Base-by-base conservation (phyloP, 495 filamentous ascomycete genomes). In the Penicillium parvum region DNA sequence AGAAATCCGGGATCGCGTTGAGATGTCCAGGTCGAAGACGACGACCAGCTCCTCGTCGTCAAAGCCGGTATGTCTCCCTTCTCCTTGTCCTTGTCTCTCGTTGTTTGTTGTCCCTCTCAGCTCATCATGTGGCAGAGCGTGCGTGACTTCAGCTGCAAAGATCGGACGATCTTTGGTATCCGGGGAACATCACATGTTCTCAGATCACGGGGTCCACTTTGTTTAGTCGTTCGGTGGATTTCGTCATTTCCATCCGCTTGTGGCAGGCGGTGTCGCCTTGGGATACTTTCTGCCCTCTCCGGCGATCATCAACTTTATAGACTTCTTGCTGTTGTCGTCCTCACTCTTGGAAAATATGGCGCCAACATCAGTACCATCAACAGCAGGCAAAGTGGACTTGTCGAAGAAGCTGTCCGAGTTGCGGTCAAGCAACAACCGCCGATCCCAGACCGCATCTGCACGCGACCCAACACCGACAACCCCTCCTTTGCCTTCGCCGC, bases 391-490 rank as follows among this genome's bases (percentile, higher is more conserved):
- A 41, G 71, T 81, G 17, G 77, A 81, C 54, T 66, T 82, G 8
- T 76, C 73, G 34, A 70, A 81, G 45, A 79, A 74, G 39, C 73
- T 88, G 16, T 81, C 83, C n/a, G 82, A 82, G 46, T 69, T 90
- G 3, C 75, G 82, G 42, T 79, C 85, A 18, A 80, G 32, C 39
- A 38, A 81, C 33, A 65, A 58, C 37, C 69, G 73, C 39, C 74
- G 75, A 50, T 72, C 73, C 25, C 57, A 69, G n/a, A 64, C 73
- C 23, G 60, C 71, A 19, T 55, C 69, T 28, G 78, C 82, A 45
- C 75, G 76, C 53, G 72, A 77, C n/a, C 79, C 84, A 27, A 64
- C 79, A 15, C 89, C 88, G 39, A 72, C 73, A 53, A 90, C 88
- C 18, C 86, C 86, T 19, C 60, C 70, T 50, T 74, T 94, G 3